Base-by-base conservation (phyloP, 305 asterid genomes). In the Striga hermonthica region DNA sequence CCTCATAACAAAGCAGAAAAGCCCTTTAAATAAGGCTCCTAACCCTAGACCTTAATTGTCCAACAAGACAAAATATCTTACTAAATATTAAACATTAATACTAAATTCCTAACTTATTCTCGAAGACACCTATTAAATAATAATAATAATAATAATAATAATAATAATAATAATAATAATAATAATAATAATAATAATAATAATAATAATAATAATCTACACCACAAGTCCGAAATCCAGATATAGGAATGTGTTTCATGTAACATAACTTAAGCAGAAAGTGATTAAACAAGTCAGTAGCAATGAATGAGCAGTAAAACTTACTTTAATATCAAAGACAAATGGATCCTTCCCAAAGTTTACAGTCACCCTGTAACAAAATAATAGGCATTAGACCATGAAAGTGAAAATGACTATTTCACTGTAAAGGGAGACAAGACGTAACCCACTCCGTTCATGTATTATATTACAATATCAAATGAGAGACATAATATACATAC, bases 301-400 rank as follows among this genome's bases (percentile, higher is more conserved):
- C 9, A 60, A 62, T 60, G 65, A 45, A 71, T 69, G 62, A 71
- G 31, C 15, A 53, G 70, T 53, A 35, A 64, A 60, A 72, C 81
- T 77, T 79, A 88, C 96, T 83, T 86, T 84, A 55, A 90, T 68
- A 76, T 93, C 88, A 72, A 88, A 93, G 61, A 81, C 79, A 82
- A 86, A 93, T 65, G 84, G 88, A 61, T 74, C 83, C 79, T 90
- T 75, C 67, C 99, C 99, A 68, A 90, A 93, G 82, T 93, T 93
- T 59, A 90, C 90, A 6, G 84, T 73, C 53, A 93, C 83, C 92
- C 99, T 93, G 97, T 56, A 75, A 82, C 56, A 66, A 64, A 40
- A 15, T 71, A 56, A 66, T 69, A 74, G 72, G 62, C 64, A 68
- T 60, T 76, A 40, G 67, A 66, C 66, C 56, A 70, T 45, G 59